phyloP scores from a whole-genome alignment of 2,329 filamentous ascomycete species.

The Botrytis fabae region DNA sequence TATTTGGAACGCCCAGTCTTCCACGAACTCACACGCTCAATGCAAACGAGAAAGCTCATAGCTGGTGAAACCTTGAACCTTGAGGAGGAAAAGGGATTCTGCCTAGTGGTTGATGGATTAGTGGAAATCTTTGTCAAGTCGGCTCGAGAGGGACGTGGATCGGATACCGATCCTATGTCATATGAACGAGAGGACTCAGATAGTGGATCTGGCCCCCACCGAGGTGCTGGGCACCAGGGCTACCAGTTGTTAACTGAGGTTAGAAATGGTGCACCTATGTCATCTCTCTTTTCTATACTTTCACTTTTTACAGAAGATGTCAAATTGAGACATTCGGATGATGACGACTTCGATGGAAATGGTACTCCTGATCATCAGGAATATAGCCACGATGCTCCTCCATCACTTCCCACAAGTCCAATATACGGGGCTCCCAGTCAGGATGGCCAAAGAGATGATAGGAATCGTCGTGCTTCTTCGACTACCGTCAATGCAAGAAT shows the following conservation, averaged over 20 bases:
- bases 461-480: constrained; percentile 36
- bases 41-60: constrained; percentile 96
- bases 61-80: constrained; percentile 92
- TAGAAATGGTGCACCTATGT: constrained; percentile 97
- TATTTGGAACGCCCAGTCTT: constrained; percentile 96
- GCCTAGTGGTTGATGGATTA: constrained; percentile 90
- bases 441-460: constrained; percentile 57
- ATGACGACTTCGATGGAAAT: constrained; percentile 45
- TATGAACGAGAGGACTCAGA: constrained; percentile 52
- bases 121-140: constrained; percentile 99
- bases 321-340: constrained; percentile 71
- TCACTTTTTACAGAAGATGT: constrained; percentile 96
- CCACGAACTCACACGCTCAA: constrained; percentile 93
- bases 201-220: constrained; percentile 66
- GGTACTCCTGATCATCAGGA: constrained; percentile 8
- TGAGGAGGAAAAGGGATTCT: constrained; percentile 98
- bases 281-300: constrained; percentile 94
- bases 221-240: constrained; percentile 68
- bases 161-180: constrained; percentile 45
- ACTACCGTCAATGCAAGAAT: constrained; percentile 50
- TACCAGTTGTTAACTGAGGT: constrained; percentile 97
- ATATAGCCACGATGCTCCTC: constrained; percentile 38
- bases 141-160: constrained; percentile 53
- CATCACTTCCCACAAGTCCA: constrained; percentile 40
- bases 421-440: constrained; percentile 37